A percentile compares a stretch with the other conserved stretches of the same genome.
Conservation (phyloP, 78 protist genomes). For the Emiliania huxleyi region DNA sequence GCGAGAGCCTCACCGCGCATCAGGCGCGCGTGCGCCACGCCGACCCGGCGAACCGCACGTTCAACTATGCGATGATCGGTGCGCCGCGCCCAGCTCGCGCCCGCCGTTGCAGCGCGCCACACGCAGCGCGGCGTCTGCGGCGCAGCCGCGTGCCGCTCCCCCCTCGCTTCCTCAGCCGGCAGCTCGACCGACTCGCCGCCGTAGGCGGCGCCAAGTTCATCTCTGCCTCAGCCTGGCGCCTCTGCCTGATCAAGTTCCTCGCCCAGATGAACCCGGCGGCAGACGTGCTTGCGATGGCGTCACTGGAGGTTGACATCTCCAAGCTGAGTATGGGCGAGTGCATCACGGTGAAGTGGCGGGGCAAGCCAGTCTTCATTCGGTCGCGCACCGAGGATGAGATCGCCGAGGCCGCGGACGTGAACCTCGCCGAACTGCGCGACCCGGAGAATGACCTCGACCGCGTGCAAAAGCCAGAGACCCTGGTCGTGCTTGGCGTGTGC, state of each 20-base stretch:
- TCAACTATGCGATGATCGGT: conserved; percentile 2
- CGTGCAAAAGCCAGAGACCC: conserved; percentile 63
- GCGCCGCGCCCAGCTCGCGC: not conserved
- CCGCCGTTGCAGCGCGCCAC: too few species aligned
- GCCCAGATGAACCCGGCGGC: conserved; percentile 26
- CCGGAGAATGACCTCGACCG: conserved; percentile 30
- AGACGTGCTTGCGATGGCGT: conserved; percentile 35
- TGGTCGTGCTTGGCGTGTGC: conserved; percentile 90
- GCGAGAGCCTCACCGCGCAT: not conserved
- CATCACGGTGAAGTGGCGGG: conserved; percentile 38
- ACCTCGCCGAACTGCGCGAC: conserved; percentile 16
- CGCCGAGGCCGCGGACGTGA: not conserved
- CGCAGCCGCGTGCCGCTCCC: not conserved
- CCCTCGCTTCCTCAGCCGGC: not conserved
- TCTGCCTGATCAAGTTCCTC: not conserved
- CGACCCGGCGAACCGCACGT: not conserved
- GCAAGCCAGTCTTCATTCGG: conserved; percentile 50
- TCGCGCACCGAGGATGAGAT: not conserved
- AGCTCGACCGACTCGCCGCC: too few species aligned
- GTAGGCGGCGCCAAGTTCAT: conserved; percentile 11
- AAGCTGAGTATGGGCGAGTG: not conserved
- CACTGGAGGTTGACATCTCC: conserved; percentile 14
- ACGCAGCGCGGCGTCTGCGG: too few species aligned
- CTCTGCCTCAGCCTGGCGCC: not conserved
- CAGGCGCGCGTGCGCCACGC: not conserved